These are phyloP conservation scores for Chenopodium quinoa DNA, from an alignment of 148 eudicot genomes.

Conservation along the genomic window DNA sequence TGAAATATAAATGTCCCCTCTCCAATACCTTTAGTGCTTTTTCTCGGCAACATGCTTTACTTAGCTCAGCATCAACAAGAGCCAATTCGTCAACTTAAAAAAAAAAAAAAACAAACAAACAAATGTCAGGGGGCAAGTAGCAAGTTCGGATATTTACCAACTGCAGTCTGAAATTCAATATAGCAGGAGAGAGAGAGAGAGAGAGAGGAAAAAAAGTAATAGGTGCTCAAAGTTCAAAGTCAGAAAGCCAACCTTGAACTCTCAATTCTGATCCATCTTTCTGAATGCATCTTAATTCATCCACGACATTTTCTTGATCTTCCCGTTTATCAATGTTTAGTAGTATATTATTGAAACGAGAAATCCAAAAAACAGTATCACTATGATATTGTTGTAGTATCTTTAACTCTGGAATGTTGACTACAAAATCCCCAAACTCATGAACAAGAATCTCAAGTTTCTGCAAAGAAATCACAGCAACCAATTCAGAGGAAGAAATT, in stretches of 20 bases:
- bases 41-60: conserved; percentile 80
- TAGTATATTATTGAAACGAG: conserved; percentile 52
- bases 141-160: neutral
- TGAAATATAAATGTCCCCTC: neutral
- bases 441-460: conserved; percentile 58
- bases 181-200: neutral
- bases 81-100: conserved; percentile 60
- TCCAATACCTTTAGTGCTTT: conserved; percentile 69
- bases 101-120: conserved; percentile 14
- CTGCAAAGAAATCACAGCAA: conserved; percentile 38
- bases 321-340: conserved; percentile 46
- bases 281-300: conserved; percentile 62
- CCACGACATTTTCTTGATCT: conserved; percentile 68
- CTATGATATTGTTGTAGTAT: conserved; percentile 57
- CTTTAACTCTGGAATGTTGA: conserved; percentile 65
- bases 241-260: conserved; percentile 58
- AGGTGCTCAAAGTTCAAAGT: neutral
- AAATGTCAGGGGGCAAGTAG: neutral
- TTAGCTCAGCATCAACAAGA: conserved; percentile 64
- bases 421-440: conserved; percentile 52
- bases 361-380: conserved; percentile 78
- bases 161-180: neutral
- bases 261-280: conserved; percentile 61
- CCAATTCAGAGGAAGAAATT: neutral
- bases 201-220: neutral